Evolutionary conservation across 495 filamentous ascomycete species (phyloP).

Genomic region (Evansstolkia leycettana): DNA sequence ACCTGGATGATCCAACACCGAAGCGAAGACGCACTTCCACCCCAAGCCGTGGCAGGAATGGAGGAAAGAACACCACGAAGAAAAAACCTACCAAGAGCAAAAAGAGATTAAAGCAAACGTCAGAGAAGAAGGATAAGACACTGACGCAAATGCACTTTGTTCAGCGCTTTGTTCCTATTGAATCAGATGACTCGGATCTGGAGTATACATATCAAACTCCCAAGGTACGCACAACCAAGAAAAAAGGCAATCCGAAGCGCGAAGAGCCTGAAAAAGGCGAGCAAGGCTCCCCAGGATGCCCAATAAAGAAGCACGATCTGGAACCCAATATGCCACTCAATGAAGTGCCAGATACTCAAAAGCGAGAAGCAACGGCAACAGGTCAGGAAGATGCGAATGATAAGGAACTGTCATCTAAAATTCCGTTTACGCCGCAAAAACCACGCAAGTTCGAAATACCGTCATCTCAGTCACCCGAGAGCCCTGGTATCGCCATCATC

Average conservation of each 20-base stretch:
- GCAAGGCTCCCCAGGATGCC: constrained; percentile 9
- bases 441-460: constrained; percentile 23
- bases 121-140: constrained; percentile 24
- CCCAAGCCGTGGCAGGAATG: no score
- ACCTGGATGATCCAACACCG: not conserved
- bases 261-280: not conserved
- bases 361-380: not conserved
- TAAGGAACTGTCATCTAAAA: not conserved
- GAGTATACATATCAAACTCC: constrained; percentile 20
- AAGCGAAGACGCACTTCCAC: constrained; percentile 3
- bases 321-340: no score
- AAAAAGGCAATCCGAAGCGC: not conserved
- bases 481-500: constrained; percentile 26
- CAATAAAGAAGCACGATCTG: no score
- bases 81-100: constrained; percentile 8
- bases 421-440: constrained; percentile 24
- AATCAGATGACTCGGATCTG: constrained; percentile 23
- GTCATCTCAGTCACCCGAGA: constrained; percentile 35
- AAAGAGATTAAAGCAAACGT: constrained; percentile 13
- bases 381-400: constrained; percentile 3
- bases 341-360: no score
- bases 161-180: constrained; percentile 25
- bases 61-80: constrained; percentile 2
- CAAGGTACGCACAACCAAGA: constrained; percentile 3
- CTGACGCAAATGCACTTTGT: constrained; percentile 38